These are phyloP conservation scores for Jatropha curcas DNA, from an alignment of 345 rosid genomes.

Conservation along the genomic window DNA sequence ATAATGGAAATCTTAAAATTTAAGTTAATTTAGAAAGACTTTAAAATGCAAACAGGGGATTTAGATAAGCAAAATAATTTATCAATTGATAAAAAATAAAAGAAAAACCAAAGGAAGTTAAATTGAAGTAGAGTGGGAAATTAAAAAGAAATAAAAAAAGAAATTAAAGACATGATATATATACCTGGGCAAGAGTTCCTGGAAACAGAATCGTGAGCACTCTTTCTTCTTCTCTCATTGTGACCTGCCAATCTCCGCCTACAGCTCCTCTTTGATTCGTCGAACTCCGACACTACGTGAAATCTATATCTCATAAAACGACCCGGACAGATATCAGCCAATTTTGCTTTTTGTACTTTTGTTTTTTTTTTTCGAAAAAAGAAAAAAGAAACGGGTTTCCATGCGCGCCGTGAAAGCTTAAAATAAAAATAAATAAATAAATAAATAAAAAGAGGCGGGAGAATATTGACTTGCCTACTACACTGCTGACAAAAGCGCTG, in stretches of 20 bases:
- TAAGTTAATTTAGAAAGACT: too few species aligned
- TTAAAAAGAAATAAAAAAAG: not conserved
- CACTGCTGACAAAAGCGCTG: slow-evolving; percentile 93
- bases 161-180: too few species aligned
- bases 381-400: too few species aligned
- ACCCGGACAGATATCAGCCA: not conserved
- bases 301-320: slow-evolving; percentile 32
- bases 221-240: slow-evolving; percentile 67
- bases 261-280: slow-evolving; percentile 65
- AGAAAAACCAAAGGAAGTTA: too few species aligned
- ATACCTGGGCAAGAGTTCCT: slow-evolving; percentile 47
- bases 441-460: not conserved
- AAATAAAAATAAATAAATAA: not conserved
- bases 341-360: not conserved
- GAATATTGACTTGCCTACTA: slow-evolving; percentile 51
- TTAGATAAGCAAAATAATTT: too few species aligned
- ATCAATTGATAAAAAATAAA: too few species aligned
- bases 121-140: not conserved
- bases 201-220: slow-evolving; percentile 41
- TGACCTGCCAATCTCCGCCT: slow-evolving; percentile 70
- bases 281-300: slow-evolving; percentile 61
- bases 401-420: too few species aligned
- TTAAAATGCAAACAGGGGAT: too few species aligned
- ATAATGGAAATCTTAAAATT: too few species aligned
- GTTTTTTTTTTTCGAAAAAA: too few species aligned